These are phyloP conservation scores for Hypoxylon perforatum DNA, from an alignment of 495 filamentous ascomycete species.

Conservation along the genomic window DNA sequence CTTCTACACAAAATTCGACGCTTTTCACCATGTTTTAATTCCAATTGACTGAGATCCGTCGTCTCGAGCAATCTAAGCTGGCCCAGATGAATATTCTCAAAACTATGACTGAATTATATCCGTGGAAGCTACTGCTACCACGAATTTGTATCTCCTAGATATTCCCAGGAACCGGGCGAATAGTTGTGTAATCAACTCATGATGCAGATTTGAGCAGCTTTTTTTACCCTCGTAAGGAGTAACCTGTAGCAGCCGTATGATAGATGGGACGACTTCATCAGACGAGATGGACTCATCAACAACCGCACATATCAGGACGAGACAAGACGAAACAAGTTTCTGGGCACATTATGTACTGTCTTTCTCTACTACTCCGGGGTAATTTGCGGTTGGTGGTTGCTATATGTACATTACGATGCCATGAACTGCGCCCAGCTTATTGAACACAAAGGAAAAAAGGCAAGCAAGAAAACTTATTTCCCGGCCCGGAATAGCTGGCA, in stretches of 20 bases:
- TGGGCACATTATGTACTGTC: constrained; percentile 32
- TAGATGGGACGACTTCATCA: no score
- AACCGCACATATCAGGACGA: neutral
- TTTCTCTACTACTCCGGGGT: constrained; percentile 33
- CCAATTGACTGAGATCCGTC: neutral
- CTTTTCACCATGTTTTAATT: constrained; percentile 1
- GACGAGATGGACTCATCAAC: neutral
- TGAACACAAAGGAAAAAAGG: constrained; percentile 32
- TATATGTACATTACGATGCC: constrained; percentile 44
- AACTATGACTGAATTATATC: no score
- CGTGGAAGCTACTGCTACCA: no score
- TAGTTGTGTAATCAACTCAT: no score
- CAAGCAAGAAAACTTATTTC: neutral
- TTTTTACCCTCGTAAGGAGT: no score
- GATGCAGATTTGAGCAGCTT: no score
- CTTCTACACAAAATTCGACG: constrained; percentile 21
- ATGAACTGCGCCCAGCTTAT: constrained; percentile 28
- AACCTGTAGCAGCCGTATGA: no score
- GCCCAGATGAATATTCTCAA: no score
- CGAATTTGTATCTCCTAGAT: no score
- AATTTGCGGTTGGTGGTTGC: constrained; percentile 18
- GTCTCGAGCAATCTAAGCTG: no score
- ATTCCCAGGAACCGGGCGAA: no score
- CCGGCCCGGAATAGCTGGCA: neutral
- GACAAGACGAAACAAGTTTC: neutral